Percentiles rank a stretch among this genome's conserved stretches.
Conservation (phyloP, 2,329 filamentous ascomycete genomes). For the Cladosporium halotolerans region DNA sequence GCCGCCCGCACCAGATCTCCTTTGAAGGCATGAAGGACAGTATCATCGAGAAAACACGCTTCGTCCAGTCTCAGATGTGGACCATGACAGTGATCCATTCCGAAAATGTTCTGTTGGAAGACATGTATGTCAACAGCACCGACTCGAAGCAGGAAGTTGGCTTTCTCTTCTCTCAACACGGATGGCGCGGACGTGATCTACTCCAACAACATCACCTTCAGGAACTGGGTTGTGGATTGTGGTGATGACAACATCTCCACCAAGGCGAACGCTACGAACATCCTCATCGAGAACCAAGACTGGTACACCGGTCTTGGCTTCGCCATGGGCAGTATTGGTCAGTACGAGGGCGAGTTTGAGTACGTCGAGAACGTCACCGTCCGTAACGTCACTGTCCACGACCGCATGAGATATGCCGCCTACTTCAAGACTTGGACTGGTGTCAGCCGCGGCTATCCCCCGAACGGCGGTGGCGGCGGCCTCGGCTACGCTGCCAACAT, state of each 20-base stretch:
- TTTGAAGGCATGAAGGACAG: slow-evolving; percentile 46
- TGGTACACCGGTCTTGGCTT: slow-evolving; percentile 49
- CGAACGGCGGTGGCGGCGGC: slow-evolving; percentile 55
- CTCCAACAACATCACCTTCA: slow-evolving; percentile 47
- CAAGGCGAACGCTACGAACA: slow-evolving; percentile 53
- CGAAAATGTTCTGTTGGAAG: slow-evolving; percentile 41
- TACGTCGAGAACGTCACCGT: slow-evolving; percentile 46
- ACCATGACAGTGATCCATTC: slow-evolving; percentile 48
- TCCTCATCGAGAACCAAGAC: slow-evolving; percentile 43
- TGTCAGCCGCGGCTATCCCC: slow-evolving; percentile 41
- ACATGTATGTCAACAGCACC: slow-evolving; percentile 50
- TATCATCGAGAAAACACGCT: slow-evolving; percentile 43
- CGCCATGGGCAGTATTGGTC: slow-evolving; percentile 54
- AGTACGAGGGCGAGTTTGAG: slow-evolving; percentile 46
- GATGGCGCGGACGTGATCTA: slow-evolving; percentile 51
- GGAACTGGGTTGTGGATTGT: slow-evolving; percentile 46
- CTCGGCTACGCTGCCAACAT: slow-evolving; percentile 40
- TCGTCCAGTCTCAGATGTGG: slow-evolving; percentile 56
- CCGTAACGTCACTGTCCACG: slow-evolving; percentile 35
- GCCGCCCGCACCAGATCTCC: slow-evolving; percentile 49
- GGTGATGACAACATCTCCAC: slow-evolving; percentile 50
- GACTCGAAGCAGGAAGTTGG: slow-evolving; percentile 18
- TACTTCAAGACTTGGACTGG: slow-evolving; percentile 54
- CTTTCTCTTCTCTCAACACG: slow-evolving; percentile 33
- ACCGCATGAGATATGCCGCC: slow-evolving; percentile 11